Evolutionary conservation across 2,329 filamentous ascomycete species (phyloP).

Genomic region (Nemania diffusa): DNA sequence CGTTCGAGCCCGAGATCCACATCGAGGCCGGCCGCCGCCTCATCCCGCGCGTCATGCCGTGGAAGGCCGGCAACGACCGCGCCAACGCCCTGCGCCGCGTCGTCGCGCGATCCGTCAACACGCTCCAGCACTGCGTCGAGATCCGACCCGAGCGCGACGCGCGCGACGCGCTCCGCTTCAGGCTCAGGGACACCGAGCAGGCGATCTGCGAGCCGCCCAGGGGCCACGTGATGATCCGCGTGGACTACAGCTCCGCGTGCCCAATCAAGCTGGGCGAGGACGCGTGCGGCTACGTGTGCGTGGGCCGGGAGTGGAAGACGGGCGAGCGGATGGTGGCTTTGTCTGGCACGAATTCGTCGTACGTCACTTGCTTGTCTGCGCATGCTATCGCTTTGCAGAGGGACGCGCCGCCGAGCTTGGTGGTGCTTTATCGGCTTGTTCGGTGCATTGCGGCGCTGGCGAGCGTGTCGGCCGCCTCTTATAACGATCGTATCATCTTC

Average conservation of each 20-base stretch:
- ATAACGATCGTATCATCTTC: conserved; percentile 44
- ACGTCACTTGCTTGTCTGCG: conserved; percentile 42
- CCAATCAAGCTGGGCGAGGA: conserved; percentile 42
- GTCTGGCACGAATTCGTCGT: conserved; percentile 51
- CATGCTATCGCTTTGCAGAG: conserved; percentile 35
- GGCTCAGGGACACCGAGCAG: conserved; percentile 23
- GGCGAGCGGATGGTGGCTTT: conserved; percentile 46
- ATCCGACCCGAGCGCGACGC: conserved; percentile 37
- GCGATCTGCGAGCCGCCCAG: neutral
- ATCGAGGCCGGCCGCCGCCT: conserved; percentile 49
- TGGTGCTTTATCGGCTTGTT: conserved; percentile 42
- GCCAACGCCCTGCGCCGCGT: conserved; percentile 53
- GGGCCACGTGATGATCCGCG: conserved; percentile 42
- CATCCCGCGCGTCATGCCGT: conserved; percentile 55
- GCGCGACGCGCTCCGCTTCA: conserved; percentile 40
- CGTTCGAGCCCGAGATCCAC: conserved; percentile 53
- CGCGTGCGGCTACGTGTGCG: conserved; percentile 46
- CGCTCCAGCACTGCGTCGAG: conserved; percentile 48
- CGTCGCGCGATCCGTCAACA: conserved; percentile 49
- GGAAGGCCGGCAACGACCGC: conserved; percentile 52
- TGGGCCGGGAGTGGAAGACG: conserved; percentile 47
- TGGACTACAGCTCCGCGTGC: conserved; percentile 52
- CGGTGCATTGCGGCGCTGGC: conserved; percentile 38
- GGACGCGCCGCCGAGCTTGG: conserved; percentile 30
- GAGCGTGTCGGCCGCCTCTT: conserved; percentile 25